Evolutionary conservation across 352 stramenopile species (phyloP).

Genomic region (Globisporangium lucens): DNA sequence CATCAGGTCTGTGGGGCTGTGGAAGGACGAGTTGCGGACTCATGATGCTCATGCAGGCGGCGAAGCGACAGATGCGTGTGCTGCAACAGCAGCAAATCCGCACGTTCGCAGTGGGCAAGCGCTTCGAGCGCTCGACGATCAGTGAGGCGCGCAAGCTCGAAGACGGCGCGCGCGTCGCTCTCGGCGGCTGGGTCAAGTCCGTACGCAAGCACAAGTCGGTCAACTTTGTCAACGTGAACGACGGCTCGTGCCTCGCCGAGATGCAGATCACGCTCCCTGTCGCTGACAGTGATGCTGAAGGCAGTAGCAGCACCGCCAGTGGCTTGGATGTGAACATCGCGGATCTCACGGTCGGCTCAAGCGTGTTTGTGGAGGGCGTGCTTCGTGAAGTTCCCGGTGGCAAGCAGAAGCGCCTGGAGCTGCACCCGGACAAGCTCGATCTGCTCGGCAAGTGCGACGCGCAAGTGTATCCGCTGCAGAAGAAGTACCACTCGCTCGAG

Average conservation of each 20-base stretch:
- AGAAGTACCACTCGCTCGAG: slow-evolving; percentile 98
- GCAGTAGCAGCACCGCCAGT: slow-evolving; percentile 25
- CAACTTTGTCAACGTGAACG: slow-evolving; percentile 96
- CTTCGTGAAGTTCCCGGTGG: slow-evolving; percentile 85
- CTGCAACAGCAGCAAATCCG: slow-evolving; percentile 2
- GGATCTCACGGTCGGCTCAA: slow-evolving; percentile 91
- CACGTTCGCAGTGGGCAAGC: background rate
- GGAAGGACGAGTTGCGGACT: background rate
- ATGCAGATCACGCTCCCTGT: slow-evolving; percentile 90
- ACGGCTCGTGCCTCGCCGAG: slow-evolving; percentile 90
- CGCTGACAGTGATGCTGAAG: slow-evolving; percentile 30
- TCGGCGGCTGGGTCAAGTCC: slow-evolving; percentile 94
- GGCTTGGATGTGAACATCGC: slow-evolving; percentile 58
- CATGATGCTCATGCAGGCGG: background rate
- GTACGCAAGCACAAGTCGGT: slow-evolving; percentile 97
- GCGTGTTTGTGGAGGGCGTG: slow-evolving; percentile 88
- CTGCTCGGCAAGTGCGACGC: slow-evolving; percentile 92
- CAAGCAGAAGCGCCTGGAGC: slow-evolving; percentile 91
- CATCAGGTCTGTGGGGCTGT: background rate
- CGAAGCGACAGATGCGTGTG: background rate
- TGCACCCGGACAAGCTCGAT: slow-evolving; percentile 79
- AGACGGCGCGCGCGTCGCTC: slow-evolving; percentile 39
- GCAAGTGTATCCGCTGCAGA: slow-evolving; percentile 95
- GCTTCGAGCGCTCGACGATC: slow-evolving; percentile 35
- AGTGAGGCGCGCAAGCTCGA: slow-evolving; percentile 35